Evolutionary conservation across 441 rosid genomes (phyloP).

Genomic region (Gossypium schwendimanii): DNA sequence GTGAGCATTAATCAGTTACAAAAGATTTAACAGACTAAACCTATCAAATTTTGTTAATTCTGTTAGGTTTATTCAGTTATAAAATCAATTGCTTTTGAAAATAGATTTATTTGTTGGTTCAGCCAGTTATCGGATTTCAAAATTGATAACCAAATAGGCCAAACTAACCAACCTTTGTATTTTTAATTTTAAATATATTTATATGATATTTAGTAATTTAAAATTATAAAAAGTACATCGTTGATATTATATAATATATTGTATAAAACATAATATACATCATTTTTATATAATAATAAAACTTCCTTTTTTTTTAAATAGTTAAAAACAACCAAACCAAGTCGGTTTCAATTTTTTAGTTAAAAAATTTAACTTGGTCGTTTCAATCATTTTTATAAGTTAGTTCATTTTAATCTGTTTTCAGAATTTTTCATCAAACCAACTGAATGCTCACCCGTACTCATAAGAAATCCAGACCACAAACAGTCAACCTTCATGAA

Average conservation of each 20-base stretch:
- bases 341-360: background rate
- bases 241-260: background rate
- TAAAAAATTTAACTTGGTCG: background rate
- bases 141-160: background rate
- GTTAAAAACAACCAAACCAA: background rate
- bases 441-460: background rate
- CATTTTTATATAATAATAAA: background rate
- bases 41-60: background rate
- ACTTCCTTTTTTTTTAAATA: background rate
- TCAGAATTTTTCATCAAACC: background rate
- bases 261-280: background rate
- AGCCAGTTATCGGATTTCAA: background rate
- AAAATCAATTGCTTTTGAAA: background rate
- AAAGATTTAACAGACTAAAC: background rate
- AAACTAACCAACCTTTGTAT: background rate
- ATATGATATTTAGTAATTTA: background rate
- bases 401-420: background rate
- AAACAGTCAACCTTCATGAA: constrained; percentile 14
- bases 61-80: background rate
- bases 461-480: background rate
- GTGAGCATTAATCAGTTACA: background rate
- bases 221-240: background rate
- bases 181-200: background rate
- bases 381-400: background rate
- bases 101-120: background rate